Conservation (phyloP, 495 filamentous ascomycete species). For the Pseudevernia furfuracea region DNA sequence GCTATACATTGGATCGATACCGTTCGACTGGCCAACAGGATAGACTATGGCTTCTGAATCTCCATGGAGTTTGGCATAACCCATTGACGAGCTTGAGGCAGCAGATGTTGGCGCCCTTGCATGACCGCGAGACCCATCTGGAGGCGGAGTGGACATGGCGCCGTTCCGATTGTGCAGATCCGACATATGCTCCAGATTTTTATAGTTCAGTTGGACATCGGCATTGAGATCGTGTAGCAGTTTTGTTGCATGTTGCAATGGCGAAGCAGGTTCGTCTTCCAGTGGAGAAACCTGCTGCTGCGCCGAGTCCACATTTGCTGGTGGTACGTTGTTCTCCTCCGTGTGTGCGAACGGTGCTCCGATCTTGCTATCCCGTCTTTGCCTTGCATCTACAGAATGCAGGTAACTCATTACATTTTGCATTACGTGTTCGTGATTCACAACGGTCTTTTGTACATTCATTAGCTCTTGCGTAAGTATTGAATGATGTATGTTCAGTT, state of each 20-base stretch:
- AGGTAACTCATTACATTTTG: constrained; percentile 66
- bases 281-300: constrained; percentile 38
- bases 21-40: constrained; percentile 78
- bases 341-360: constrained; percentile 41
- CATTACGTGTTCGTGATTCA: constrained; percentile 72
- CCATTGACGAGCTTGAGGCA: constrained; percentile 42
- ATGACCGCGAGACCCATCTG: constrained; percentile 37
- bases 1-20: constrained; percentile 90
- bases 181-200: constrained; percentile 68
- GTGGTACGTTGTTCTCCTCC: constrained; percentile 22
- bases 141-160: constrained; percentile 38
- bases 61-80: constrained; percentile 41
- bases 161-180: constrained; percentile 56
- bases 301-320: constrained; percentile 25
- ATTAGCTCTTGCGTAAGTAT: constrained; percentile 83
- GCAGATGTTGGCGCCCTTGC: constrained; percentile 42
- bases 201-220: constrained; percentile 66
- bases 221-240: constrained; percentile 73
- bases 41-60: constrained; percentile 83
- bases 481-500: constrained; percentile 76
- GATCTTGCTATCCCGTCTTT: constrained; percentile 54
- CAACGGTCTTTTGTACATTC: constrained; percentile 79
- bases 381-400: constrained; percentile 56
- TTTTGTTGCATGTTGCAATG: constrained; percentile 83
- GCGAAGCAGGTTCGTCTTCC: constrained; percentile 70